A percentile compares a stretch with the other conserved stretches of the same genome.
Evolutionary conservation across 768 basidiomycete genomes (phyloP).

Genomic region (Agaricus blazei): DNA sequence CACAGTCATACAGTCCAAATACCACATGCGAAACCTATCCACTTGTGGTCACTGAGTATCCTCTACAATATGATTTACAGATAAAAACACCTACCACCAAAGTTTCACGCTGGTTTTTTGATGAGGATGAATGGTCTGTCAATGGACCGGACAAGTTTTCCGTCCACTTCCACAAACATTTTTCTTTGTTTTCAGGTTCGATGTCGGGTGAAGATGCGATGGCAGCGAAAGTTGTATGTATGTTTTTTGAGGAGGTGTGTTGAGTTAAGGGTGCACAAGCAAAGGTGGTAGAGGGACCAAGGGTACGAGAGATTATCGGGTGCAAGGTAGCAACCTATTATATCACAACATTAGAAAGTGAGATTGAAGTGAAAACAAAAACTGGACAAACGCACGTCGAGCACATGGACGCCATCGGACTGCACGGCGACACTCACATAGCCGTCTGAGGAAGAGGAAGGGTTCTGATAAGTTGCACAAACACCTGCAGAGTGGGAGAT

Average conservation of each 20-base stretch:
- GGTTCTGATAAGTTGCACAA: conserved; percentile 12
- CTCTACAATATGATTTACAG: background rate
- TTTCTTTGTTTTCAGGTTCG: conserved; percentile 31
- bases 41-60: conserved; percentile 25
- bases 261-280: conserved; percentile 51
- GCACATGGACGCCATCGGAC: conserved; percentile 68
- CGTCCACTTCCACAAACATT: conserved; percentile 60
- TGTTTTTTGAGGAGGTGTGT: conserved; percentile 25
- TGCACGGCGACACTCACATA: conserved; percentile 66
- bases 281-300: conserved; percentile 62
- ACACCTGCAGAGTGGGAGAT: conserved; percentile 12
- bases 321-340: conserved; percentile 57
- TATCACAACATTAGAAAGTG: background rate
- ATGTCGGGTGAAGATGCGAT: conserved; percentile 43
- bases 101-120: conserved; percentile 20
- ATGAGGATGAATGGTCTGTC: conserved; percentile 12
- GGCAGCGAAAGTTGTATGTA: conserved; percentile 52
- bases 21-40: conserved; percentile 22
- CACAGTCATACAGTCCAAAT: conserved; percentile 19
- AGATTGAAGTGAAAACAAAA: background rate
- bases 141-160: conserved; percentile 34
- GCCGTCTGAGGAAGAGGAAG: conserved; percentile 34
- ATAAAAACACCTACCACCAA: conserved; percentile 15
- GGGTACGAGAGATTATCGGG: conserved; percentile 61
- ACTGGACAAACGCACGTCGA: conserved; percentile 44